A percentile compares a stretch with the other conserved stretches of the same genome.
These are phyloP conservation scores for Paracoccidioides brasiliensis DNA, from an alignment of 2,329 filamentous ascomycete species.

Conservation along the genomic window DNA sequence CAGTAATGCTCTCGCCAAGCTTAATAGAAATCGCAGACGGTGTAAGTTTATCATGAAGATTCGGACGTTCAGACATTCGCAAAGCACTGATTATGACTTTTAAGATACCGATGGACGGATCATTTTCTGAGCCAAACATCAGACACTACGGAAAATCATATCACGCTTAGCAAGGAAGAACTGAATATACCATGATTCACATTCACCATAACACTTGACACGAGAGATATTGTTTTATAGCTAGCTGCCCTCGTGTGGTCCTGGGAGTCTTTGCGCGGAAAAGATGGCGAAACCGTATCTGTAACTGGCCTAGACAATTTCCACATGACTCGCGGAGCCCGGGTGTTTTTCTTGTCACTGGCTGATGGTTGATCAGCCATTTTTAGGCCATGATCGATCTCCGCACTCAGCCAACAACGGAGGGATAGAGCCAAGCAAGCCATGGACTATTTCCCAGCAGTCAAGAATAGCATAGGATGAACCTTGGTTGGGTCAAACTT, in stretches of 20 bases:
- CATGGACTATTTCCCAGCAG: not conserved
- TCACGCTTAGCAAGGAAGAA: no score
- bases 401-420: not conserved
- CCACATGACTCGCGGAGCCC: conserved; percentile 2
- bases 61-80: no score
- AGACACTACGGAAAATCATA: no score
- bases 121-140: no score
- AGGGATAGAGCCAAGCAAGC: not conserved
- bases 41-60: no score
- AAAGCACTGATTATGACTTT: no score
- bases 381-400: not conserved
- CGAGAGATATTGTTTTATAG: no score
- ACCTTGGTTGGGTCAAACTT: not conserved
- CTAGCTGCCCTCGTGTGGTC: conserved; percentile 4
- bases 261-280: not conserved
- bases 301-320: not conserved
- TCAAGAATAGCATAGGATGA: not conserved
- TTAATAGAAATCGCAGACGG: no score
- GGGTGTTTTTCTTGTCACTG: not conserved
- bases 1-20: not conserved
- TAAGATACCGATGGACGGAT: no score
- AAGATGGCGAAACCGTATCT: not conserved
- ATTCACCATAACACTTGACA: no score
- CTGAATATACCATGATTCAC: no score
- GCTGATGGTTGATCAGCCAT: not conserved